A percentile compares a stretch with the other conserved stretches of the same genome.
These are phyloP conservation scores for Monosporascus ibericus DNA, from an alignment of 2,329 filamentous ascomycete species.

Conservation along the genomic window DNA sequence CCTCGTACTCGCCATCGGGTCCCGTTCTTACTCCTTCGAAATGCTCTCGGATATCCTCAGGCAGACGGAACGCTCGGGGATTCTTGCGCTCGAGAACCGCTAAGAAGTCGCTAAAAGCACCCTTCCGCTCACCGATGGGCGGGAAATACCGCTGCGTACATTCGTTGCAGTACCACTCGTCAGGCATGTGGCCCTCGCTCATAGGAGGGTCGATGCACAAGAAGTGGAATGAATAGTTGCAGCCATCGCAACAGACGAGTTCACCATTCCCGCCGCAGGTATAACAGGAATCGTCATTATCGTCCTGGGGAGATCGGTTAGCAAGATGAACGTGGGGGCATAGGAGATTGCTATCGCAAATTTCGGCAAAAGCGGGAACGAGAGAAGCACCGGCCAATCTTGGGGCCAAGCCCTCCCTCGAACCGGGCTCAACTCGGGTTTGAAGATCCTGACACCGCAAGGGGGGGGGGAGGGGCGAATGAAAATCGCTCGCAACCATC, in stretches of 20 bases:
- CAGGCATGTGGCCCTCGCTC: constrained; percentile 54
- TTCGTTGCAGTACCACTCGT: constrained; percentile 81
- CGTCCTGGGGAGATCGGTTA: constrained; percentile 41
- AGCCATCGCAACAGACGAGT: constrained; percentile 90
- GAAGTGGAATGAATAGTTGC: constrained; percentile 84
- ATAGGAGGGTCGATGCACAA: constrained; percentile 79
- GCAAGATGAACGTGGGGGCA: constrained; percentile 21
- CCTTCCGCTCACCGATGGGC: constrained; percentile 41
- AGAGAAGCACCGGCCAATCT: constrained; percentile 15
- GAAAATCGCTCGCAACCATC: background rate
- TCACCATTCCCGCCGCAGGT: constrained; percentile 79
- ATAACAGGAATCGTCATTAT: constrained; percentile 88
- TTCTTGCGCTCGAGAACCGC: constrained; percentile 61
- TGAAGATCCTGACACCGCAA: background rate
- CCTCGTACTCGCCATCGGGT: constrained; percentile 74
- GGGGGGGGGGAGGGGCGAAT: background rate
- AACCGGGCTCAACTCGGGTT: constrained; percentile 2
- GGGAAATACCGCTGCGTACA: constrained; percentile 50
- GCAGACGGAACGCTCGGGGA: constrained; percentile 66
- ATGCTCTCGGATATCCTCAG: constrained; percentile 62
- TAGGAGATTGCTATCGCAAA: constrained; percentile 23
- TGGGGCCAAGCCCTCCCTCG: constrained; percentile 15
- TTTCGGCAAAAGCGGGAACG: constrained; percentile 30
- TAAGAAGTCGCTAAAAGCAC: constrained; percentile 57
- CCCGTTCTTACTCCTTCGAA: constrained; percentile 78